Evolutionary conservation across 208 protist species (phyloP).

Genomic region (Strigomonas culicis): DNA sequence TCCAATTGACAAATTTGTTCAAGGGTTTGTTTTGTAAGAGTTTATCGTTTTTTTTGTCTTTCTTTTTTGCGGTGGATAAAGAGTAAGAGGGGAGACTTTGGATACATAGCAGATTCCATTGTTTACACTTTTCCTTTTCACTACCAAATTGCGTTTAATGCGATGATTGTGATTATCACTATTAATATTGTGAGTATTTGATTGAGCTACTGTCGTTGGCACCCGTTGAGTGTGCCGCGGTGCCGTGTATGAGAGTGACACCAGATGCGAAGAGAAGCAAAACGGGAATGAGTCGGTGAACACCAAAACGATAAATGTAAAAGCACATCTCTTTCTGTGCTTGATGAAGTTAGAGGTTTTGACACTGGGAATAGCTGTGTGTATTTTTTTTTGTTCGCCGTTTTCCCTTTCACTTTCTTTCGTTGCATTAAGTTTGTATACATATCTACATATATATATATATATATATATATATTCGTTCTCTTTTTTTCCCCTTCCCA

Average conservation of each 20-base stretch:
- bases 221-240: too few relatives aligned
- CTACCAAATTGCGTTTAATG: too few relatives aligned
- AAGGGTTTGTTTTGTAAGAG: conserved; percentile 5
- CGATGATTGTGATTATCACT: too few relatives aligned
- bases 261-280: too few relatives aligned
- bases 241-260: too few relatives aligned
- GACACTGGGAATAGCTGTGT: not conserved
- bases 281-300: not conserved
- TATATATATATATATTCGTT: conserved; percentile 15
- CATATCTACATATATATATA: conserved; percentile 17
- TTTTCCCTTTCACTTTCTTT: not conserved
- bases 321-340: not conserved
- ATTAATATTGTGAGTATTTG: too few relatives aligned
- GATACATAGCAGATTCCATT: too few relatives aligned
- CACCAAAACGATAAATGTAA: not conserved
- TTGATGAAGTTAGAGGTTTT: not conserved
- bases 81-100: too few relatives aligned
- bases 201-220: too few relatives aligned
- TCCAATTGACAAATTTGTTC: conserved; percentile 53
- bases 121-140: too few relatives aligned
- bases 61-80: too few relatives aligned
- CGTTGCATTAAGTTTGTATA: conserved; percentile 7
- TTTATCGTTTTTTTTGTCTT: not conserved
- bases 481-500: conserved; percentile 1
- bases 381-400: conserved; percentile 12